Base-by-base conservation (phyloP, 768 basidiomycete genomes). In the Serendipita indica region DNA sequence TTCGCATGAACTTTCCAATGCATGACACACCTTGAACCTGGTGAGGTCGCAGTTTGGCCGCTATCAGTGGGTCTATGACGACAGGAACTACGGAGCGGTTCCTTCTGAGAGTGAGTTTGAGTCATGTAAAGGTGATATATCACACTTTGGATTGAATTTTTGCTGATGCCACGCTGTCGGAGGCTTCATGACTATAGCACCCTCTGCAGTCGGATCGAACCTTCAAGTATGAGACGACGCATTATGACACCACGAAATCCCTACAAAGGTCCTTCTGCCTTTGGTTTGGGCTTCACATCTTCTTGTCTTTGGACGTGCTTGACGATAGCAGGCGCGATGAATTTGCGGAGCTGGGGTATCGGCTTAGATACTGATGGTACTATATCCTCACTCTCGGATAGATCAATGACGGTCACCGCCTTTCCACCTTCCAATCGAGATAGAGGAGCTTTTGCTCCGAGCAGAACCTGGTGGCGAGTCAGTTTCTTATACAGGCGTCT, bases 51-150 rank as follows among this genome's bases (percentile, higher is more conserved):
- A 99, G 79, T 57, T 78, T 77, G 34, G 79, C 76, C 1, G 80
- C 75, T 22, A 99, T 67, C n/a, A 86, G 71, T 1, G 93, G 94
- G 67, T 98, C 94, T 28, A 99, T 68, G 2, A 98, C 93, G 3
- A 98, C 93, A 57, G 83, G 78, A 10, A 88, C 77, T 10, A 91
- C 68, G 3, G 82, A 75, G 12, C 77, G 64, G 58, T 78, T 74
- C 67, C 89, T 91, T 58, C 16, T 34, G 37, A 45, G 18, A 33
- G 18, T 57, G 32, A 22, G 18, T 20, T 10, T 18, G 22, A 22
- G 3, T 7, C 20, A 28, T 35, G 28, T 18, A 6, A 28, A 12
- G 33, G 32, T 7, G 3, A 32, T 28, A n/a, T 13, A 12, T 1
- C 67, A 20, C 57, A 89, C 88, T 81, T 84, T 67, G 79, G 83